Conservation (phyloP, 805 yeast species). For the Kluyveromyces siamensis region DNA sequence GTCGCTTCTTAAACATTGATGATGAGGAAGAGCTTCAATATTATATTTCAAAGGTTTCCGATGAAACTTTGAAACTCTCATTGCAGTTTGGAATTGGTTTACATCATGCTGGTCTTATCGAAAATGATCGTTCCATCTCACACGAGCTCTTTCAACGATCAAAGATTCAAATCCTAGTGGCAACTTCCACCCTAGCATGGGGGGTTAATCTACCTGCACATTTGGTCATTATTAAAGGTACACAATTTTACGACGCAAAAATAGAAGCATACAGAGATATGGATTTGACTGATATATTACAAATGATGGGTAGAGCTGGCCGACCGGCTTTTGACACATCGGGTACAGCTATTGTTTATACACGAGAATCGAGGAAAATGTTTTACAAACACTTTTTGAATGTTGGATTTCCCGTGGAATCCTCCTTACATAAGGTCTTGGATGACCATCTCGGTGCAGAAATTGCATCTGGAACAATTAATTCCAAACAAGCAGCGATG, state of each 20-base stretch:
- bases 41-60: slow-evolving; percentile 75
- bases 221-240: slow-evolving; percentile 93
- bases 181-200: slow-evolving; percentile 98
- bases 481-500: slow-evolving; percentile 85
- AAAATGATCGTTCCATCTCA: slow-evolving; percentile 80
- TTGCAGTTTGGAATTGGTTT: slow-evolving; percentile 79
- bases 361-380: slow-evolving; percentile 70
- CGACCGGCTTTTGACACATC: slow-evolving; percentile 91
- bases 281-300: slow-evolving; percentile 92
- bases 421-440: slow-evolving; percentile 63
- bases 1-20: slow-evolving; percentile 61
- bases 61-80: slow-evolving; percentile 69
- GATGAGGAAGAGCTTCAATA: slow-evolving; percentile 74
- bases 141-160: slow-evolving; percentile 81
- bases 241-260: slow-evolving; percentile 90
- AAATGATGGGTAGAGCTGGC: slow-evolving; percentile 99
- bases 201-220: slow-evolving; percentile 99
- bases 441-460: slow-evolving; percentile 96
- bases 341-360: slow-evolving; percentile 89
- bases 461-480: slow-evolving; percentile 86
- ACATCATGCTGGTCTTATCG: slow-evolving; percentile 94
- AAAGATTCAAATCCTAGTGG: slow-evolving; percentile 79
- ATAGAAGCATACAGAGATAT: slow-evolving; percentile 90
- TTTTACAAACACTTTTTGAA: slow-evolving; percentile 81
- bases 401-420: slow-evolving; percentile 94